Conservation (phyloP, 2,329 filamentous ascomycete species). For the Bipolaris cookei region DNA sequence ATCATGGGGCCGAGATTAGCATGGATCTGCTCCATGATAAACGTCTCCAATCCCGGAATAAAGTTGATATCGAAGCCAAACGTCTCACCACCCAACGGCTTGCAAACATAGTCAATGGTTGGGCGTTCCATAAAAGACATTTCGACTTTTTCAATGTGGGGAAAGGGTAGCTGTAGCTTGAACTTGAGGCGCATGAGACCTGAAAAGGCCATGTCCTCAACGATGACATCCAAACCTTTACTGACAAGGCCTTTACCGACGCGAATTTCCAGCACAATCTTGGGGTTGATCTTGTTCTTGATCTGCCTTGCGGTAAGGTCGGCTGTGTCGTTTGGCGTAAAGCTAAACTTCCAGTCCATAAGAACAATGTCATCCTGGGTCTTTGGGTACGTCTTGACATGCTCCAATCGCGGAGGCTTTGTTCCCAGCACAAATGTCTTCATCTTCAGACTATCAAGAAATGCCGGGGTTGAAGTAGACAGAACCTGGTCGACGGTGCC, state of each 20-base stretch:
- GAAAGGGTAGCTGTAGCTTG: constrained; percentile 95
- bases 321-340: constrained; percentile 90
- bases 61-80: constrained; percentile 99
- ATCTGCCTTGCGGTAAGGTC: constrained; percentile 90
- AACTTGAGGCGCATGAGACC: constrained; percentile 97
- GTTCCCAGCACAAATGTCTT: constrained; percentile 93
- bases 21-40: constrained; percentile 97
- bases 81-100: constrained; percentile 91
- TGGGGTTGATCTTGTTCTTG: constrained; percentile 96
- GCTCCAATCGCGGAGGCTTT: constrained; percentile 94
- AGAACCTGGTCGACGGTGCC: constrained; percentile 95
- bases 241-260: constrained; percentile 96
- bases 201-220: constrained; percentile 95
- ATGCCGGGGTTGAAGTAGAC: constrained; percentile 87
- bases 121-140: constrained; percentile 92
- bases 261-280: constrained; percentile 91
- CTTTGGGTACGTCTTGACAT: constrained; percentile 97
- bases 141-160: constrained; percentile 91
- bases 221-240: constrained; percentile 95
- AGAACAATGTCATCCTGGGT: constrained; percentile 93
- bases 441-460: constrained; percentile 91
- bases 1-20: constrained; percentile 94
- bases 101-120: constrained; percentile 95
- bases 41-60: constrained; percentile 89
- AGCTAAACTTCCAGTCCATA: constrained; percentile 99